Base-by-base conservation (phyloP, 805 yeast species). In the Myxozyma nipponensis region DNA sequence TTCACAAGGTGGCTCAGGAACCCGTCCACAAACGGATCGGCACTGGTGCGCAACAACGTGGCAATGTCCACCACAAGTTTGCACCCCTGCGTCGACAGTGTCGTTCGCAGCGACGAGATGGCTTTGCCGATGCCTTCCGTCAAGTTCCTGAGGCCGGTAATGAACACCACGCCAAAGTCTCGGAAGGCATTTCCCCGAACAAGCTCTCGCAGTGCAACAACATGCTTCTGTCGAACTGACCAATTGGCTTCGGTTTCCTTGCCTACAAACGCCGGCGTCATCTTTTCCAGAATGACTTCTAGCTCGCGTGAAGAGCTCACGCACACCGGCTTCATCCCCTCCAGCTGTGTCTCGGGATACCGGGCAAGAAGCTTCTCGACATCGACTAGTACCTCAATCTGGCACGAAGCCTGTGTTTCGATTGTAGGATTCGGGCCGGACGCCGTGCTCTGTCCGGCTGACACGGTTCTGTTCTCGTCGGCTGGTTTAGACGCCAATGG, bases 221-320 rank as follows among this genome's bases (percentile, higher is more conserved):
- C 76, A 44, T 71, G 71, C 46, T 76, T 74, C 60, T 90, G 96
- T 62, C 98, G 75, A 0, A 62, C 59, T 21, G 72, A 68, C 98
- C 98, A 93, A 64, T 93, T 93, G 51, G 76, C 75, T 63, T 93
- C 98, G 0, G 95, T 84, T 65, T 93, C 98, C 61, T 83, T 73
- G 3, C 83, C 84, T 6, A 73, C 77, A 60, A 91, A 89, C 22
- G 64, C 57, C 0, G 65, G 52, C 6, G 52, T 30, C 66, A 70
- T 60, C 9, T 52, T 48, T 26, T 67, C 69, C 19, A 70, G 46
- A 15, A 65, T 62, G 3, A 61, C 61, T 4, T 57, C 48, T 25
- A 75, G 56, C 10, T 62, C 59, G 34, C 65, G 62, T 10, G 63
- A 64, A 36, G 68, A 56, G 3, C 46, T 17, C 1, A 72, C 58